These are phyloP conservation scores for Stachybotrys elegans DNA, from an alignment of 2,329 filamentous ascomycete species.

Conservation along the genomic window DNA sequence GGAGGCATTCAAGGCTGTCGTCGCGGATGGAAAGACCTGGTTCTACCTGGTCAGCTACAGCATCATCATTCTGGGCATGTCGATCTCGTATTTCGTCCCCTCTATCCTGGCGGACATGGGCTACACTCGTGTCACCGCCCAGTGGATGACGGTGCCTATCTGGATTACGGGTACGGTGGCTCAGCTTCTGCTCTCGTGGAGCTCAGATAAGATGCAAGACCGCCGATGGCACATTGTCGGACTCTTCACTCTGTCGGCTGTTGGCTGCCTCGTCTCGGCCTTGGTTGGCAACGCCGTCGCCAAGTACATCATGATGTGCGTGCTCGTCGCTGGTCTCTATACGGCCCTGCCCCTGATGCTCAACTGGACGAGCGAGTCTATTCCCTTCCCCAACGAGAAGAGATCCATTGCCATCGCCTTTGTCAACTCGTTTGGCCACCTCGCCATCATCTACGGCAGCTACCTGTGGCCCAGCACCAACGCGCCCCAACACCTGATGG, in stretches of 20 bases:
- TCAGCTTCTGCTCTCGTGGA: slow-evolving; percentile 14
- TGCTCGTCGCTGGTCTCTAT: slow-evolving; percentile 9
- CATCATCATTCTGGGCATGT: slow-evolving; percentile 35
- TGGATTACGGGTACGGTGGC: slow-evolving; percentile 14
- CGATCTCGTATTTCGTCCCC: slow-evolving; percentile 37
- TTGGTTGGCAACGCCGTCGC: slow-evolving; percentile 13
- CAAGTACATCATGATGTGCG: slow-evolving; percentile 8
- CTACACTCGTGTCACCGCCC: slow-evolving; percentile 17
- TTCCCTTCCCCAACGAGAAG: slow-evolving; percentile 10
- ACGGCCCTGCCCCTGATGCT: slow-evolving; percentile 10
- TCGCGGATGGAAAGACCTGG: slow-evolving; percentile 39
- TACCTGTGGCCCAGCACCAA: slow-evolving; percentile 11
- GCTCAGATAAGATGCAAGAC: slow-evolving; percentile 18
- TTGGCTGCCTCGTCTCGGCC: slow-evolving; percentile 16
- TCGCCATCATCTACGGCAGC: slow-evolving; percentile 10
- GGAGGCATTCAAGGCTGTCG: slow-evolving; percentile 16
- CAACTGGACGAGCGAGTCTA: slow-evolving; percentile 9
- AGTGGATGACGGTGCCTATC: slow-evolving; percentile 22
- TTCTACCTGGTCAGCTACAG: slow-evolving; percentile 40
- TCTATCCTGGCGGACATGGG: slow-evolving; percentile 19
- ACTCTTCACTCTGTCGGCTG: slow-evolving; percentile 11
- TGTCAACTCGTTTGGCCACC: slow-evolving; percentile 11
- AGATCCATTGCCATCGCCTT: slow-evolving; percentile 11
- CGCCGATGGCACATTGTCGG: slow-evolving; percentile 18
- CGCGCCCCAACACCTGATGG: slow-evolving; percentile 8